Evolutionary conservation across 2,329 filamentous ascomycete species (phyloP), one percentile per base, ranked within the genome.

Genomic region (Alternaria gaisen): DNA sequence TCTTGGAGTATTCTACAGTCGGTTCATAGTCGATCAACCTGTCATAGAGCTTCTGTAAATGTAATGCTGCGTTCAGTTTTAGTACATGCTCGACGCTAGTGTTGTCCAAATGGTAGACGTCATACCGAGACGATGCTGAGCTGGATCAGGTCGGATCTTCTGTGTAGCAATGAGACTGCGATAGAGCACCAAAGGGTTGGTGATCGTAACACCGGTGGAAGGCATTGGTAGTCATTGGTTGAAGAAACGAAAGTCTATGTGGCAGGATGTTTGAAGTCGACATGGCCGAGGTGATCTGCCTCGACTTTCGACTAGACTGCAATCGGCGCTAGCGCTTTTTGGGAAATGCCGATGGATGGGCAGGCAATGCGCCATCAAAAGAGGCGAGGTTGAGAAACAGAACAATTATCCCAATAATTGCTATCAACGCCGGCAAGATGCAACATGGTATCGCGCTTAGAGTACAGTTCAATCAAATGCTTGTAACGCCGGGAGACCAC

Each of bases 21-120:
- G 91, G 92, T 36, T 90, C 86, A 78, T 95, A 94, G 76, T 94
- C 91, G 73, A 92, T 93, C 41, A 94, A 81, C 3, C 88, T 85
- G 38, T 87, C 81, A 69, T 95, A 94, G 11, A 94, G 83, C 73
- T 92, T 91, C 68, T 92, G 90, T 2, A 94, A 83, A 77, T 94
- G 90, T 41, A 92, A 83, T 6, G 91, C 91, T 76, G 77, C 42
- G 38, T 41, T 52, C n/a, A 44, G 38, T 16, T 46, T 72, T 56
- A 65, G 67, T 71, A 43, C 54, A 42, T 26, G 41, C 52, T 38
- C 40, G 11, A 52, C 34, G 34, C 20, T 73, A 70, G 68, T 66
- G 56, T 50, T 16, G 22, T 30, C 32, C 28, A 40, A 72, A 72
- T 76, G 67, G 70, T 75, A 67, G 70, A 77, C 72, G 73, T 78